A percentile compares a stretch with the other conserved stretches of the same genome.
These are phyloP conservation scores for Metschnikowia santaceciliae DNA, from an alignment of 805 yeast species.

Conservation along the genomic window DNA sequence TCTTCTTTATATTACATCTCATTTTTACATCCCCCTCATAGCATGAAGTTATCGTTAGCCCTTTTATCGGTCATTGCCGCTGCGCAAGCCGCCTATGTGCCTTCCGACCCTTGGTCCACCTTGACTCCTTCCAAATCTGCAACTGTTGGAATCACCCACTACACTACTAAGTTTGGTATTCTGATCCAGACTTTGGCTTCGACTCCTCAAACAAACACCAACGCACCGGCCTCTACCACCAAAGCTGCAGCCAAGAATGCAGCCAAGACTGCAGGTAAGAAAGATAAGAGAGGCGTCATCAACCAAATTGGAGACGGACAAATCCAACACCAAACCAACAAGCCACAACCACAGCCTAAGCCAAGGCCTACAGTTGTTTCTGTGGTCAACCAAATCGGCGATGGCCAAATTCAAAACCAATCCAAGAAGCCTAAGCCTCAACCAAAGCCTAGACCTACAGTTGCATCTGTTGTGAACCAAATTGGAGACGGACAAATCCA, in stretches of 20 bases:
- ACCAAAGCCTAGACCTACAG: constrained; percentile 12
- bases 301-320: constrained; percentile 40
- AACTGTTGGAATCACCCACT: constrained; percentile 54
- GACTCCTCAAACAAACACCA: no score
- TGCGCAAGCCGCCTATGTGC: constrained; percentile 59
- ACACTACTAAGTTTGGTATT: constrained; percentile 60
- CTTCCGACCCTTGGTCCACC: constrained; percentile 67
- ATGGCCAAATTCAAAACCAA: constrained; percentile 10
- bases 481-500: constrained; percentile 18
- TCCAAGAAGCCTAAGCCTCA: constrained; percentile 19
- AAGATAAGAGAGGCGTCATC: constrained; percentile 32
- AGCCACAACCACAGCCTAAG: constrained; percentile 24
- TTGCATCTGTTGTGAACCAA: constrained; percentile 14
- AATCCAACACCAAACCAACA: constrained; percentile 15
- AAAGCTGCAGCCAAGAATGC: no score
- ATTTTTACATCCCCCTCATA: not conserved
- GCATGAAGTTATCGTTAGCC: constrained; percentile 16
- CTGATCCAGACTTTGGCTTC: constrained; percentile 49
- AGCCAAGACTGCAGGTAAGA: no score
- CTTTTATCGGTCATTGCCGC: constrained; percentile 39
- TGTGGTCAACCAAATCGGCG: constrained; percentile 44
- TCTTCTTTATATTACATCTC: not conserved
- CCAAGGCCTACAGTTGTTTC: not conserved
- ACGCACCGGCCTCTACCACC: no score
- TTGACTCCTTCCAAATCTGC: constrained; percentile 61